phyloP scores from a whole-genome alignment of 192 early-diverging fungal species.

The Coemansia sp. region DNA sequence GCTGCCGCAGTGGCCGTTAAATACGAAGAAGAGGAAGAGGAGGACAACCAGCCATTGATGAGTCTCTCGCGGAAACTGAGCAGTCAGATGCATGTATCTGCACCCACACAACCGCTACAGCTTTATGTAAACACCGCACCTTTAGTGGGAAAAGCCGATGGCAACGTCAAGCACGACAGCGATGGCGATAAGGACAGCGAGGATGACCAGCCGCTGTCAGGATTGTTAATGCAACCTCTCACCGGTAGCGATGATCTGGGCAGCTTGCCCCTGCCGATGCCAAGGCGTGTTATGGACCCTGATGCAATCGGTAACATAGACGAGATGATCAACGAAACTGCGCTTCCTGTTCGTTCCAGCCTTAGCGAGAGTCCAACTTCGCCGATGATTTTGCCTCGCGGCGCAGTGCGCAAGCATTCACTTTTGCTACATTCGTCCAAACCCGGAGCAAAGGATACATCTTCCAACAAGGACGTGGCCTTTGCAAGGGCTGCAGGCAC shows the following conservation, averaged over 20 bases:
- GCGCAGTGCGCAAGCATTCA: conserved; percentile 40
- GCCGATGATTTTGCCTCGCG: conserved; percentile 14
- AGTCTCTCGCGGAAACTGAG: conserved; percentile 15
- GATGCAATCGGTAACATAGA: conserved; percentile 34
- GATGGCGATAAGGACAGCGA: conserved; percentile 19
- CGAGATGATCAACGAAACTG: conserved; percentile 30
- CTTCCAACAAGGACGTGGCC: background rate
- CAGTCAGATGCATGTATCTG: background rate
- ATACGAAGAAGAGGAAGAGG: conserved; percentile 13
- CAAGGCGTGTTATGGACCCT: conserved; percentile 37
- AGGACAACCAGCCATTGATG: conserved; percentile 44
- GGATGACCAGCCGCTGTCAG: conserved; percentile 50
- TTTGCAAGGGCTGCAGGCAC: background rate
- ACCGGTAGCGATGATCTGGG: conserved; percentile 31
- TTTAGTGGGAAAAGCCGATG: background rate
- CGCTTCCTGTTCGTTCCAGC: conserved; percentile 26
- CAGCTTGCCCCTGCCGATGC: conserved; percentile 43
- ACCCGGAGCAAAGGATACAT: background rate
- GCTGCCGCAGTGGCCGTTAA: background rate
- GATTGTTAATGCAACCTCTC: conserved; percentile 27
- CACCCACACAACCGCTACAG: background rate
- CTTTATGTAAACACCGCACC: conserved; percentile 22
- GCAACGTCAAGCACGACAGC: background rate
- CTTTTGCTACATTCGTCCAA: conserved; percentile 32
- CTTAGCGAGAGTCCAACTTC: conserved; percentile 30